Evolutionary conservation across 2,329 filamentous ascomycete genomes (phyloP).

Genomic region (Aureobasidium sp.): DNA sequence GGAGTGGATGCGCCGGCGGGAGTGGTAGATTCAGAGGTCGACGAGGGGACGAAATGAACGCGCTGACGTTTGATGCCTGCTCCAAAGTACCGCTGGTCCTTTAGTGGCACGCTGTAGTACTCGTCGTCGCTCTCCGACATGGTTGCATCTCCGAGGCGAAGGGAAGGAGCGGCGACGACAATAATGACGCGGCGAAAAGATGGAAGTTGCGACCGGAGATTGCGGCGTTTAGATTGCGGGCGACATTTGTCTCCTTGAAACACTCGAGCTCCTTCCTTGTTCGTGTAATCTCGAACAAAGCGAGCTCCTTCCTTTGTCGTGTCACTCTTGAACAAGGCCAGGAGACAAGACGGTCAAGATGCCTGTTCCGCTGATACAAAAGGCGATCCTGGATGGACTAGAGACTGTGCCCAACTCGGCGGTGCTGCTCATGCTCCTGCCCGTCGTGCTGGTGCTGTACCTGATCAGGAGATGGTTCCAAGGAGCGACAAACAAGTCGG

Average conservation of each 20-base stretch:
- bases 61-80: slow-evolving; percentile 54
- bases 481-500: slow-evolving; percentile 64
- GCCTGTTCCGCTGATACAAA: slow-evolving; percentile 52
- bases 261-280: not conserved
- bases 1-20: not conserved
- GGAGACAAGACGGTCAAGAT: slow-evolving; percentile 30
- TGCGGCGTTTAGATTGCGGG: not conserved
- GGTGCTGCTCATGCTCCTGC: slow-evolving; percentile 39
- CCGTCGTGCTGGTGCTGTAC: slow-evolving; percentile 44
- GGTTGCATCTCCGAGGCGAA: slow-evolving; percentile 31
- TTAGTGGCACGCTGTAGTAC: slow-evolving; percentile 48
- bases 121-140: slow-evolving; percentile 43
- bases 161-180: slow-evolving; percentile 16
- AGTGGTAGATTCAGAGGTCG: slow-evolving; percentile 6
- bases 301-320: not conserved
- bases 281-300: too few species aligned
- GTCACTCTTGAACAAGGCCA: too few species aligned
- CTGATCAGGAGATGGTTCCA: slow-evolving; percentile 66
- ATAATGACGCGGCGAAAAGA: not conserved
- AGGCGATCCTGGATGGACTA: slow-evolving; percentile 47
- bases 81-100: slow-evolving; percentile 52
- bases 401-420: slow-evolving; percentile 34
- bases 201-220: not conserved
- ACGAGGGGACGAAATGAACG: slow-evolving; percentile 50
- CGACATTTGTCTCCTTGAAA: not conserved